Conservation (phyloP, 2,329 filamentous ascomycete genomes). For the Talaromyces marneffei region DNA sequence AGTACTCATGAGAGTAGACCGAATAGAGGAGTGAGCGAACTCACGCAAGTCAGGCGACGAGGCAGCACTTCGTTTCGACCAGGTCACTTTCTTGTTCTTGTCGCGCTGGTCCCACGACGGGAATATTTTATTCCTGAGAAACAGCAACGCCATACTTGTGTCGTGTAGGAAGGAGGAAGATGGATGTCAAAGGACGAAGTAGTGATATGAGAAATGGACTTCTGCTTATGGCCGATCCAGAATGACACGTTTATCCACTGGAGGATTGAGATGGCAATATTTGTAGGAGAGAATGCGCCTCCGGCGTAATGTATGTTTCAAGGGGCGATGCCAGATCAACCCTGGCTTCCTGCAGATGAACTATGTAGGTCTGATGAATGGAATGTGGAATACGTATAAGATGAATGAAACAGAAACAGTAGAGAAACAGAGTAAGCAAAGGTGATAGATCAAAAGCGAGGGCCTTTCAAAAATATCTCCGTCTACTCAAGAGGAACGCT, state of each 20-base stretch:
- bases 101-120: conserved; percentile 16
- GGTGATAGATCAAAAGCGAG: background rate
- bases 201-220: no score
- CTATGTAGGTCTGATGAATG: background rate
- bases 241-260: background rate
- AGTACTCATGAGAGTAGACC: background rate
- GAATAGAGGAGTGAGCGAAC: background rate
- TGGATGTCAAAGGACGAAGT: background rate
- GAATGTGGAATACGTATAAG: background rate
- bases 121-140: conserved; percentile 35
- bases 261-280: background rate
- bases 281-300: background rate
- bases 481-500: no score
- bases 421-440: background rate
- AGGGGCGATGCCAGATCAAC: background rate
- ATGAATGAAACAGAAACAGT: background rate
- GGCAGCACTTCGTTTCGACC: conserved; percentile 9
- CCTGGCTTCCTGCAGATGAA: background rate
- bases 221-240: no score
- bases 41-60: conserved; percentile 15
- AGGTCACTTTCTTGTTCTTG: conserved; percentile 13
- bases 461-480: background rate
- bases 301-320: background rate
- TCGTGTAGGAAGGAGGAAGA: background rate
- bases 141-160: conserved; percentile 32